Evolutionary conservation across 768 basidiomycete genomes (phyloP), one percentile per base, ranked within the genome.

Genomic region (Nevesoporus exiguus): DNA sequence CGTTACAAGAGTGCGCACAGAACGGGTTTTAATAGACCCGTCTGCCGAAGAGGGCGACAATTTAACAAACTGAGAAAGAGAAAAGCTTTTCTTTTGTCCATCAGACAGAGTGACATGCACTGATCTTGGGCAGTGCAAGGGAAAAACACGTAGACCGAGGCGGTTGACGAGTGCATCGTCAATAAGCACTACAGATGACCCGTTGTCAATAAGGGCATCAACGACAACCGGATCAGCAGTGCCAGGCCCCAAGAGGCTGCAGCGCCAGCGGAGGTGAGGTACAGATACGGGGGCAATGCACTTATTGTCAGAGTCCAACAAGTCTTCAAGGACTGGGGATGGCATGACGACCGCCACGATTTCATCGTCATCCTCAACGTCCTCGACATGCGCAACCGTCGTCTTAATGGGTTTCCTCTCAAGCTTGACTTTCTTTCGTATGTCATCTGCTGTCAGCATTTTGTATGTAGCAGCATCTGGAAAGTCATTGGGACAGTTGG

Each of bases 401-500:
- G 40, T 40, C 7, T 6, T 19, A 19, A 11, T 19, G 7, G n/a
- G 6, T 10, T 7, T 39, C 11, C 6, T 2, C 19, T 7, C n/a
- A 8, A 2, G 13, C 21, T 47, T 29, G 3, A 8, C 13, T 31
- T 1, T 19, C n/a, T 21, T 19, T 22, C 10, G 24, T 7, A 34
- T 17, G 2, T 27, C 6, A 56, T 67, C n/a, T 59, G 21, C 0
- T 50, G 55, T 30, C 2, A 48, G 3, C 1, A 13, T n/a, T 17
- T 48, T 56, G 47, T 71, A 71, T 0, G 27, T 54, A 0, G 44
- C 31, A 0, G 40, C 45, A 10, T 58, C 30, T 0, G 67, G 68
- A 43, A 63, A 69, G 1, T 56, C 60, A 22, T 60, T 56, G 0
- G 53, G 55, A 44, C 71, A 72, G 49, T 1, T 54, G 31, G 7